Conservation (phyloP, 2,329 filamentous ascomycete species). For the Rutstroemia sp. region DNA sequence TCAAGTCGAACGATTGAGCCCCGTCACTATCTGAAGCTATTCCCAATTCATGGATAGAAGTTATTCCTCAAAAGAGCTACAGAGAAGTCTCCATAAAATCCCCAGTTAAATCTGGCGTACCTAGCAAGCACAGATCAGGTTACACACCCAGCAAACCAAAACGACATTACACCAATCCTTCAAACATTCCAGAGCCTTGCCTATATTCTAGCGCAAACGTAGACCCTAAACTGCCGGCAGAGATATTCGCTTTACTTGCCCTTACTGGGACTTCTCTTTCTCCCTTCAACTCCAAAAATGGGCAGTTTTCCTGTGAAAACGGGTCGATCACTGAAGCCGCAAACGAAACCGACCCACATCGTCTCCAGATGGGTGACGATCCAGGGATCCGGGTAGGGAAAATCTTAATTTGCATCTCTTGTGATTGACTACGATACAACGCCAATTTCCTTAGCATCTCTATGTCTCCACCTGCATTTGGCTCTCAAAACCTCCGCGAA, state of each 20-base stretch:
- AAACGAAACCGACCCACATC: neutral
- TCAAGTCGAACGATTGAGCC: neutral
- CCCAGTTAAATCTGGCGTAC: neutral
- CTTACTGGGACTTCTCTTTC: neutral
- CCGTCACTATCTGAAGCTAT: slow-evolving; percentile 5
- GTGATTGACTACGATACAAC: neutral
- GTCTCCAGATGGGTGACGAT: neutral
- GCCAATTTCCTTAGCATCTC: neutral
- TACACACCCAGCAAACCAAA: neutral
- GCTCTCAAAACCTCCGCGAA: neutral
- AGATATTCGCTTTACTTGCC: neutral
- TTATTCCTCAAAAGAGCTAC: neutral
- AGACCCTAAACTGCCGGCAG: neutral
- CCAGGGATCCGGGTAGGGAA: neutral
- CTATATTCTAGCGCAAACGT: too few relatives aligned
- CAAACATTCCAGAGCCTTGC: neutral
- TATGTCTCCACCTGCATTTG: neutral
- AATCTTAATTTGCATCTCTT: neutral
- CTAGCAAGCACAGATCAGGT: neutral
- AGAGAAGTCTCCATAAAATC: slow-evolving; percentile 2
- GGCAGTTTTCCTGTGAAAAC: too few relatives aligned
- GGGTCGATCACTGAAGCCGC: too few relatives aligned
- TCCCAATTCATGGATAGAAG: slow-evolving; percentile 6
- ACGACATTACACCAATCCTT: neutral
- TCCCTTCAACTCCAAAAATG: too few relatives aligned